Evolutionary conservation across 345 rosid species (phyloP).

Genomic region (Kernera saxatilis): DNA sequence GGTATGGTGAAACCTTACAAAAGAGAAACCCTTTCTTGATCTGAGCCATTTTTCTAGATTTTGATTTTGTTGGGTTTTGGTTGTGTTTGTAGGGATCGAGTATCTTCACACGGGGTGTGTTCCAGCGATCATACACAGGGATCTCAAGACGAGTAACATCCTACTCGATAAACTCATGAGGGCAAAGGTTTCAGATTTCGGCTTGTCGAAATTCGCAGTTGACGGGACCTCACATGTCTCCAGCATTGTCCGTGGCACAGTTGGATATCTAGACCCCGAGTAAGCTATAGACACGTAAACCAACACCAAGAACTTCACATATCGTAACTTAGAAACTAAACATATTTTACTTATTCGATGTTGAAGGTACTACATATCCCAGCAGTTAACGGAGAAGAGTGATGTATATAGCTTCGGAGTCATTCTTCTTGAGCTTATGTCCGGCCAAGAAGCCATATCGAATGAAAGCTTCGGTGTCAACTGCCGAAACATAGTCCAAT

Average conservation of each 20-base stretch:
- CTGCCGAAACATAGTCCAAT: conserved; percentile 96
- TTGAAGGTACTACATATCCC: conserved; percentile 89
- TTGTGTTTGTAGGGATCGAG: conserved; percentile 70
- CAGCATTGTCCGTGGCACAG: conserved; percentile 96
- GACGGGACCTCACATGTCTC: conserved; percentile 97
- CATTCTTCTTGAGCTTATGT: conserved; percentile 90
- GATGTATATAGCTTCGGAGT: conserved; percentile 98
- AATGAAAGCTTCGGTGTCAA: conserved; percentile 81
- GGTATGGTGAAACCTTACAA: conserved; percentile 34
- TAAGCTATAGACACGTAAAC: conserved; percentile 34
- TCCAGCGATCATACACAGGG: conserved; percentile 93
- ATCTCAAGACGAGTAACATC: conserved; percentile 93
- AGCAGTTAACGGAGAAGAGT: conserved; percentile 94
- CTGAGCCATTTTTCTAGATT: background rate
- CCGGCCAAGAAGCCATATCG: conserved; percentile 95
- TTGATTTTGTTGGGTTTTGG: background rate
- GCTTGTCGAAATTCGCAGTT: conserved; percentile 79
- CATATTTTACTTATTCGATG: background rate
- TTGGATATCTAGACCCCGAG: conserved; percentile 99
- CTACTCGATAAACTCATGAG: conserved; percentile 77
- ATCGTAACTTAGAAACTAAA: background rate
- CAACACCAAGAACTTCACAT: background rate
- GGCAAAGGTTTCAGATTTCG: conserved; percentile 97
- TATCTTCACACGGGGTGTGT: conserved; percentile 98
- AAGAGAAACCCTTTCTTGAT: background rate